phyloP scores from a whole-genome alignment of 1,284 basidiomycete genomes.

The Ganoderma sp. region DNA sequence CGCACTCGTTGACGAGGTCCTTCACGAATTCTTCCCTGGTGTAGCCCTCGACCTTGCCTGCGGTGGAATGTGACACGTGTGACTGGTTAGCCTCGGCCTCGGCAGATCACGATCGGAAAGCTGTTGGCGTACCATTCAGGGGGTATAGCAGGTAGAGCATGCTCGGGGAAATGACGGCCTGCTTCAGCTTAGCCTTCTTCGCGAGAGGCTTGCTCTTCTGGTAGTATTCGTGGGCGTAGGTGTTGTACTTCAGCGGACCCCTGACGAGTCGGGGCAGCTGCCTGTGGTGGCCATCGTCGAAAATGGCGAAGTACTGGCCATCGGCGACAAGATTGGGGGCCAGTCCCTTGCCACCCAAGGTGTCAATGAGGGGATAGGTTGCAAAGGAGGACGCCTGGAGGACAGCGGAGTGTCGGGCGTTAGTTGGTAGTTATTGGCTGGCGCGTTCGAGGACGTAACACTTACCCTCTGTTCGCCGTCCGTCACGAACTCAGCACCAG shows the following conservation, averaged over 20 bases:
- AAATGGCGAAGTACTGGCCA: not conserved
- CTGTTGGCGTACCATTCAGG: not conserved
- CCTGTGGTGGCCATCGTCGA: constrained; percentile 3
- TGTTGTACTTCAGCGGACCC: not conserved
- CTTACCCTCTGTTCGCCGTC: not conserved
- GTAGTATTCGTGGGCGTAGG: not conserved
- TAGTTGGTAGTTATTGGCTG: not conserved
- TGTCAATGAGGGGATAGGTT: not conserved
- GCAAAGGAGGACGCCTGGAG: not conserved
- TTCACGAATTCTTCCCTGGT: not conserved
- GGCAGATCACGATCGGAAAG: not conserved
- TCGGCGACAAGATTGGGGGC: not conserved
- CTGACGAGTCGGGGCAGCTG: constrained; percentile 3
- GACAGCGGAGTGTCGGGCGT: not conserved
- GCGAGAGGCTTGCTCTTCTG: not conserved
- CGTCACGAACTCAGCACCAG: not conserved
- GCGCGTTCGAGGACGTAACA: not conserved
- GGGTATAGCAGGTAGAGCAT: constrained; percentile 4
- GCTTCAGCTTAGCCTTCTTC: not conserved
- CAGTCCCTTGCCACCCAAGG: not conserved
- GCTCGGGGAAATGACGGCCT: not conserved
- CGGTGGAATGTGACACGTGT: not conserved
- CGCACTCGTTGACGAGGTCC: constrained; percentile 4
- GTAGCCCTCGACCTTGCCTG: not conserved
- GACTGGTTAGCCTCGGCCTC: not conserved